Evolutionary conservation across 176 grass and related monocot genomes (phyloP), one percentile per base, ranked within the genome.

Genomic region (Aegilops speltoides): DNA sequence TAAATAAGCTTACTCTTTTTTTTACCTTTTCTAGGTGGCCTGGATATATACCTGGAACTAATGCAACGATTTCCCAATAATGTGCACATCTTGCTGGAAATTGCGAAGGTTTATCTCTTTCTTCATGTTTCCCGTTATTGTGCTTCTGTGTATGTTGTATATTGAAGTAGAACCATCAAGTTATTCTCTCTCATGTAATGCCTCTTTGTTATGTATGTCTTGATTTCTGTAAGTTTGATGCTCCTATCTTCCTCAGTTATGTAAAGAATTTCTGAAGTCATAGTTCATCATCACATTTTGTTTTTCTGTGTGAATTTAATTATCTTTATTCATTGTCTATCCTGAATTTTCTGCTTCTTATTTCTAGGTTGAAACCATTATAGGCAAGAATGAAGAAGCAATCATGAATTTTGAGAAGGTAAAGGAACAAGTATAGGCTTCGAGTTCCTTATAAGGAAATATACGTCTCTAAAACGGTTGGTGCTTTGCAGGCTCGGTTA

Each of bases 351-450:
- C 13, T 34, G 23, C n/a, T 78, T 88, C 71, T 86, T 90, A 80
- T 89, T 67, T 91, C 59, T 88, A 96, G 96, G 91, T 96, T 81
- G 93, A 98, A 91, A 85, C 96, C 68, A 92, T 98, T 68, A 88
- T 92, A 87, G 97, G 97, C 50, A 96, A 85, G 80, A 92, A 92
- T 84, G 87, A 96, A 82, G 93, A 94, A 86, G 96, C 96, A 72
- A 98, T 96, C 64, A 86, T 98, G 89, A 91, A 96, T 73, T 98
- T 96, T 82, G 96, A 98, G 84, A 98, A 98, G 96, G 96, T 98
- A 92, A 84, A 23, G 63, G 34, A 89, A 80, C 57, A 73, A 82
- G 4, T 61, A 74, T 84, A 62, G 45, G 46, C 84, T 85, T 93
- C 3, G n/a, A 46, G 25, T 59, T 6, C 80, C 33, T 19, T 40